Percentiles rank a stretch among this genome's conserved stretches.
phyloP scores from a whole-genome alignment of 139 green algal genomes.

The Tetradesmus lagerheimii region DNA sequence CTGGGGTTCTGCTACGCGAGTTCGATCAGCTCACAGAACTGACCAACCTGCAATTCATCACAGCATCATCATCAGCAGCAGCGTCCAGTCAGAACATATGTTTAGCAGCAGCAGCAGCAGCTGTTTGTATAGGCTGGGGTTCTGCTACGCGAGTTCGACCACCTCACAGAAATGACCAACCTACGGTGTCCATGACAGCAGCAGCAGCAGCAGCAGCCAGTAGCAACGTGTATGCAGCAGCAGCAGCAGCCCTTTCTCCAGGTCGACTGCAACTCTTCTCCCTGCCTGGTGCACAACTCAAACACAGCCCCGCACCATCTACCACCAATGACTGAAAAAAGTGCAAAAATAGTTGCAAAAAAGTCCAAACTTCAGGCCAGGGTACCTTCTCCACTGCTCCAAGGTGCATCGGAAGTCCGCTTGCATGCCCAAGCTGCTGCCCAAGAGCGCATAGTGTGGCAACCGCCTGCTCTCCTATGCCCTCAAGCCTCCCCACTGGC shows the following conservation, averaged over 20 bases:
- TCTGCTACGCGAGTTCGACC: background rate
- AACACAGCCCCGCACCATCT: no score
- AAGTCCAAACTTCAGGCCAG: no score
- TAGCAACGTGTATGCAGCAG: no score
- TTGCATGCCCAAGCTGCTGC: background rate
- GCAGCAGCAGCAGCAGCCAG: background rate
- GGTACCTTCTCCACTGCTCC: background rate
- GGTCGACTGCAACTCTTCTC: no score
- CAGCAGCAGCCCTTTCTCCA: background rate
- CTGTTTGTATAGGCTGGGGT: background rate
- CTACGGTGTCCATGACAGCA: background rate
- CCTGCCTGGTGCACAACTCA: no score
- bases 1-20: background rate
- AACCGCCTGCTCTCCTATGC: background rate
- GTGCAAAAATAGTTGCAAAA: no score
- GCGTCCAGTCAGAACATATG: no score
- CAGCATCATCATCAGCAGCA: background rate
- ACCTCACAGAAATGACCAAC: background rate
- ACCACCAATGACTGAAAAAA: no score
- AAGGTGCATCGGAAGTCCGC: background rate
- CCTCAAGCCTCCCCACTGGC: background rate
- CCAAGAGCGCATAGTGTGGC: background rate
- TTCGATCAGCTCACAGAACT: background rate
- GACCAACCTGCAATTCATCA: background rate
- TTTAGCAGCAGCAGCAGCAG: background rate